These are phyloP conservation scores for Cyanidiococcus yangmingshanensis DNA, from an alignment of 23 red algal genomes.

Conservation along the genomic window DNA sequence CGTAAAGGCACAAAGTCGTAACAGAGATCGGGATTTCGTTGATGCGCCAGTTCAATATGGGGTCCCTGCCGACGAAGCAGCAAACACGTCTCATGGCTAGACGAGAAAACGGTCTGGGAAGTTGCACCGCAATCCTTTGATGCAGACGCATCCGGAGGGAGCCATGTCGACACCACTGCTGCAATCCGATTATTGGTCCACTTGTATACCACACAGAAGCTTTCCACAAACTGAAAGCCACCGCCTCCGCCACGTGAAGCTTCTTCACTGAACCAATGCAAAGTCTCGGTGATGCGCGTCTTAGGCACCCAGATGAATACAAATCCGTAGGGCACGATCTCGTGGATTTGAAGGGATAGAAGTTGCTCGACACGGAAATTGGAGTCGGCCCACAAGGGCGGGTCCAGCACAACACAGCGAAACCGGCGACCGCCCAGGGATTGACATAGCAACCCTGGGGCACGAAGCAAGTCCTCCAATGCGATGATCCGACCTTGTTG, in stretches of 20 bases:
- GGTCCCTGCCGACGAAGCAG: background rate
- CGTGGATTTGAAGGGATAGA: background rate
- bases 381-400: background rate
- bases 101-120: background rate
- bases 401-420: constrained; percentile 7
- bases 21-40: constrained; percentile 28
- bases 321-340: constrained; percentile 26
- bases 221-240: constrained; percentile 32
- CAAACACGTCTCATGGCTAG: background rate
- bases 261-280: constrained; percentile 13
- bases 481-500: background rate
- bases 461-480: background rate
- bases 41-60: constrained; percentile 28
- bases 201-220: constrained; percentile 26
- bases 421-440: background rate
- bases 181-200: constrained; percentile 24
- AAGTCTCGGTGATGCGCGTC: constrained; percentile 19
- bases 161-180: background rate
- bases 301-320: constrained; percentile 31
- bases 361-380: constrained; percentile 1
- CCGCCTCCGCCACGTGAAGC: background rate
- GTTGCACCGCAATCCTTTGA: background rate
- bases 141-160: background rate
- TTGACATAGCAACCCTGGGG: background rate
- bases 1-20: constrained; percentile 22